Conservation (phyloP, 768 basidiomycete species). For the Naganishia kalamii region DNA sequence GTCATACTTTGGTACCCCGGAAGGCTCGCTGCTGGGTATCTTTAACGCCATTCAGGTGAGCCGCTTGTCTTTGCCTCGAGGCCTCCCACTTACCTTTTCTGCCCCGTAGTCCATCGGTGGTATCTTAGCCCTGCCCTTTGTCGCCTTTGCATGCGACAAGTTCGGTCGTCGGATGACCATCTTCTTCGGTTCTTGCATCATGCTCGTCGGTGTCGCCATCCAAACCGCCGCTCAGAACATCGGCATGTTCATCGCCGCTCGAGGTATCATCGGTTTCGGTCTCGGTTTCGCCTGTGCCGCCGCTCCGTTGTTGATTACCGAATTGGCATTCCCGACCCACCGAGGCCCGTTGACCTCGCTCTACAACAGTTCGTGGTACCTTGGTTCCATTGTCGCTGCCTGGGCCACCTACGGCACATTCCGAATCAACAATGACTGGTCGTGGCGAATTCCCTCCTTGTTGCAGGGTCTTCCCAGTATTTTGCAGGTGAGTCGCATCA, state of each 20-base stretch:
- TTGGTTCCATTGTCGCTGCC: slow-evolving; percentile 56
- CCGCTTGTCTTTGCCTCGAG: slow-evolving; percentile 47
- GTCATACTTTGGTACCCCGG: slow-evolving; percentile 54
- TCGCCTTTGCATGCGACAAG: slow-evolving; percentile 58
- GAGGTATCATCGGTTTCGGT: slow-evolving; percentile 53
- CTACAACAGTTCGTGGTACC: slow-evolving; percentile 70
- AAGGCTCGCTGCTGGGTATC: slow-evolving; percentile 39
- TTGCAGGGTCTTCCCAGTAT: slow-evolving; percentile 57
- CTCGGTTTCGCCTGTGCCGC: slow-evolving; percentile 61
- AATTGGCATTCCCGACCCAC: slow-evolving; percentile 76
- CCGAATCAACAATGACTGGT: slow-evolving; percentile 43
- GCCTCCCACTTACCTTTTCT: slow-evolving; percentile 51
- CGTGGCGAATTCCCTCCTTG: slow-evolving; percentile 59
- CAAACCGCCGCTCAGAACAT: slow-evolving; percentile 22
- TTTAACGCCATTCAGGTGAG: slow-evolving; percentile 63
- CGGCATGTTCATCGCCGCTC: slow-evolving; percentile 32
- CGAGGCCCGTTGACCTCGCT: slow-evolving; percentile 62
- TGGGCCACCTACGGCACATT: slow-evolving; percentile 57
- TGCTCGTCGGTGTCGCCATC: slow-evolving; percentile 58
- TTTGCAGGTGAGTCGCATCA: background rate
- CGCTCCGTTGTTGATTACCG: slow-evolving; percentile 76
- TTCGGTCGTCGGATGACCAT: slow-evolving; percentile 60
- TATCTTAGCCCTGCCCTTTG: slow-evolving; percentile 54
- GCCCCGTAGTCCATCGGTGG: slow-evolving; percentile 61
- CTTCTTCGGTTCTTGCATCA: slow-evolving; percentile 54